phyloP scores from a whole-genome alignment of 2,329 filamentous ascomycete genomes.

The Camptophora hylomeconis region DNA sequence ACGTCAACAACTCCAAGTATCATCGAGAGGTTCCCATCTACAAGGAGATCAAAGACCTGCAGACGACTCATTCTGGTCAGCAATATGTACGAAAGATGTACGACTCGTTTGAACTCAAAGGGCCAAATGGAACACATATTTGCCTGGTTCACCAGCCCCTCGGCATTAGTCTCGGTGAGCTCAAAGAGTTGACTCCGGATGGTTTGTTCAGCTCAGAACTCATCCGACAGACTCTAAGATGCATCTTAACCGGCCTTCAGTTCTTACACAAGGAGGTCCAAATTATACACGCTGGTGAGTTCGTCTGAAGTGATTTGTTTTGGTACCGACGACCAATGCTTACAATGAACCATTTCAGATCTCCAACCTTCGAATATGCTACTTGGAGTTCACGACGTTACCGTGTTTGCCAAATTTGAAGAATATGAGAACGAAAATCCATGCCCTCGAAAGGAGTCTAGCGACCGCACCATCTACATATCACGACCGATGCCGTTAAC shows the following conservation, averaged over 20 bases:
- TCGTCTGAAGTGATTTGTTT: slow-evolving; percentile 2
- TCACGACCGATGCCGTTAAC: slow-evolving; percentile 26
- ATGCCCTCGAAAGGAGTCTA: slow-evolving; percentile 29
- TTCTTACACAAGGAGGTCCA: slow-evolving; percentile 32
- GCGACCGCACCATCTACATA: slow-evolving; percentile 29
- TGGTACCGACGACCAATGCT: slow-evolving; percentile 9
- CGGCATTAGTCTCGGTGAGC: slow-evolving; percentile 8
- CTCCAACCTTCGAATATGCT: slow-evolving; percentile 38
- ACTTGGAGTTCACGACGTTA: slow-evolving; percentile 28
- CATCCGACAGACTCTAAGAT: not conserved
- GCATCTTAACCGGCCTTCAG: slow-evolving; percentile 2
- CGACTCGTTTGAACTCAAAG: slow-evolving; percentile 11
- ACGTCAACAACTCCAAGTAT: slow-evolving; percentile 7
- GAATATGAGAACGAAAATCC: slow-evolving; percentile 28
- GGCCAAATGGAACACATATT: slow-evolving; percentile 12
- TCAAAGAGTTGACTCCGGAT: not conserved
- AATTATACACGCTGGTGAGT: slow-evolving; percentile 34
- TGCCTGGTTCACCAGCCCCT: slow-evolving; percentile 18
- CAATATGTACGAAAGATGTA: slow-evolving; percentile 13
- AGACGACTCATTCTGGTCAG: slow-evolving; percentile 12
- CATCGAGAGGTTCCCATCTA: slow-evolving; percentile 14
- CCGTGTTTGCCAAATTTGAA: slow-evolving; percentile 28
- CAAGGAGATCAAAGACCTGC: slow-evolving; percentile 9
- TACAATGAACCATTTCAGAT: slow-evolving; percentile 17
- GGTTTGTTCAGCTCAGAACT: not conserved